These are phyloP conservation scores for Adiantum capillusveneris DNA, from an alignment of 75 land plant species.

Conservation along the genomic window DNA sequence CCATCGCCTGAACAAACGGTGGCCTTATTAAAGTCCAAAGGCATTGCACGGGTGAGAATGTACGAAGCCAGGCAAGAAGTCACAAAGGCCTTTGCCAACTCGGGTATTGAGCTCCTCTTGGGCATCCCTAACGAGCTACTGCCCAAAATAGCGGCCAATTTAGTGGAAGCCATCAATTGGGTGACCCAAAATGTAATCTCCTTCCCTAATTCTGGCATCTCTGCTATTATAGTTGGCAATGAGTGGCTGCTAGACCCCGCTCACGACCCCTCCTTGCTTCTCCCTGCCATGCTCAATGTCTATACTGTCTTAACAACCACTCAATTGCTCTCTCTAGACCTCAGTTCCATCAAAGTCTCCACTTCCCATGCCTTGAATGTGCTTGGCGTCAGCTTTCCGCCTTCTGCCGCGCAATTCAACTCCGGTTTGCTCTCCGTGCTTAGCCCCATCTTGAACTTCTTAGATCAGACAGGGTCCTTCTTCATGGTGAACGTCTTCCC, in stretches of 20 bases:
- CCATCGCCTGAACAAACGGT: slow-evolving; percentile 46
- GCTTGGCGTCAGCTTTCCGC: slow-evolving; percentile 19
- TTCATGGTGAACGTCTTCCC: slow-evolving; percentile 35
- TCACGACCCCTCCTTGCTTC: slow-evolving; percentile 17
- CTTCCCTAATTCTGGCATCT: slow-evolving; percentile 13
- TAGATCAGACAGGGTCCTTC: slow-evolving; percentile 12
- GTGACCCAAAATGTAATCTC: slow-evolving; percentile 16
- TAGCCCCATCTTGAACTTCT: slow-evolving; percentile 21
- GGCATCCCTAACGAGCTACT: slow-evolving; percentile 37
- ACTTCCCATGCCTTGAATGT: slow-evolving; percentile 26
- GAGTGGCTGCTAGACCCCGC: slow-evolving; percentile 18
- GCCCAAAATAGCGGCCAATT: slow-evolving; percentile 11
- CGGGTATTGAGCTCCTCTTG: slow-evolving; percentile 44
- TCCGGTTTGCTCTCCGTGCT: slow-evolving; percentile 11
- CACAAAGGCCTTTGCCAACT: slow-evolving; percentile 48
- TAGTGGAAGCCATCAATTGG: slow-evolving; percentile 31
- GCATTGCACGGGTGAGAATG: slow-evolving; percentile 32
- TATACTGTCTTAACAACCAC: slow-evolving; percentile 10
- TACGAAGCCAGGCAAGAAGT: slow-evolving; percentile 56
- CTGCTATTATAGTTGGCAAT: slow-evolving; percentile 28
- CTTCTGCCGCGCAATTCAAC: slow-evolving; percentile 12
- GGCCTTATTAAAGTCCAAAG: slow-evolving; percentile 29
- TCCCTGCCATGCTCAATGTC: slow-evolving; percentile 28
- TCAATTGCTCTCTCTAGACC: background rate
- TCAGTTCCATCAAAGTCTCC: slow-evolving; percentile 19